phyloP scores from a whole-genome alignment of 139 green algal genomes.

The Bryopsis sp. region DNA sequence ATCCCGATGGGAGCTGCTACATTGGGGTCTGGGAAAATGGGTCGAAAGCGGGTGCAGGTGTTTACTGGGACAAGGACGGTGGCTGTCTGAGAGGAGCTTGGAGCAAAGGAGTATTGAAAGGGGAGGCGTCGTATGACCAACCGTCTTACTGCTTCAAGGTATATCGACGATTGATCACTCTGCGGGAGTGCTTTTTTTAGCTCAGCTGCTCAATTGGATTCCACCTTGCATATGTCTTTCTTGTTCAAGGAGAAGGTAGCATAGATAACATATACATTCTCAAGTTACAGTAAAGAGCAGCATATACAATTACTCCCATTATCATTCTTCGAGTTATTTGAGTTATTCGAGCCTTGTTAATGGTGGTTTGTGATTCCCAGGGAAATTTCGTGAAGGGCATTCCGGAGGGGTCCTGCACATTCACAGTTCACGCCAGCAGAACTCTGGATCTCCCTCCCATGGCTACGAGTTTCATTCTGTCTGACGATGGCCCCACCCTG shows the following conservation, averaged over 20 bases:
- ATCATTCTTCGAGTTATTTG: neutral
- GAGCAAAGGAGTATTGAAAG: slow-evolving; percentile 40
- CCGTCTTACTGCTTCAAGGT: slow-evolving; percentile 36
- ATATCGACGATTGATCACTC: neutral
- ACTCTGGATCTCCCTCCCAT: slow-evolving; percentile 22
- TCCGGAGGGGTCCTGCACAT: slow-evolving; percentile 37
- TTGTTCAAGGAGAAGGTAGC: neutral
- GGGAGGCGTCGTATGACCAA: slow-evolving; percentile 47
- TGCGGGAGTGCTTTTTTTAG: neutral
- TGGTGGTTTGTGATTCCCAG: too few relatives aligned
- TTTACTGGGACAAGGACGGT: slow-evolving; percentile 28
- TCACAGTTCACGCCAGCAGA: slow-evolving; percentile 32
- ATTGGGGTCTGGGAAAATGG: slow-evolving; percentile 46
- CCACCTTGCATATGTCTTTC: neutral
- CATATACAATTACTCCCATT: neutral
- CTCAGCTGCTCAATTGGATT: neutral
- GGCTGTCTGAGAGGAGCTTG: slow-evolving; percentile 53
- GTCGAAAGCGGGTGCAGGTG: slow-evolving; percentile 41
- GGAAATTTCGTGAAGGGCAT: slow-evolving; percentile 24
- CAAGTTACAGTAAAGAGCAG: neutral
- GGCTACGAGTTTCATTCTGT: slow-evolving; percentile 34
- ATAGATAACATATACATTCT: neutral
- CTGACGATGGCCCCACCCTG: slow-evolving; percentile 36
- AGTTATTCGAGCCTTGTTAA: too few relatives aligned
- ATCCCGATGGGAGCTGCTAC: slow-evolving; percentile 57